These are phyloP conservation scores for Debaryomyces udenii DNA, from an alignment of 1,139 yeast species.

Conservation along the genomic window DNA sequence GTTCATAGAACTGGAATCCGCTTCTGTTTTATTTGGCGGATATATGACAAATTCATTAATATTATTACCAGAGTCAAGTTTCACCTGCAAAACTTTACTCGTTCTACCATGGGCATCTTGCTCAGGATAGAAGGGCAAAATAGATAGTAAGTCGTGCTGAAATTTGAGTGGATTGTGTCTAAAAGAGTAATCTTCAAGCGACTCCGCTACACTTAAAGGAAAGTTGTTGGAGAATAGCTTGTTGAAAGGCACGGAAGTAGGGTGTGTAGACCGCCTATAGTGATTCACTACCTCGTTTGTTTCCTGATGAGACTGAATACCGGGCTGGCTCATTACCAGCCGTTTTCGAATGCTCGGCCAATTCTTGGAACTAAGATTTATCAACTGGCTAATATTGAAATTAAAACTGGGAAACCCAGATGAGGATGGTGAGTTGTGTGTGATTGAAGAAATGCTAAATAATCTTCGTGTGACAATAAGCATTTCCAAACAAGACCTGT, in stretches of 20 bases:
- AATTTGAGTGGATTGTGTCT: constrained; percentile 47
- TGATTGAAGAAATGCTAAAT: constrained; percentile 2
- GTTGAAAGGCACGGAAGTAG: constrained; percentile 61
- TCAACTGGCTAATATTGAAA: constrained; percentile 1
- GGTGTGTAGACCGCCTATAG: constrained; percentile 58
- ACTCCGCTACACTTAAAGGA: constrained; percentile 57
- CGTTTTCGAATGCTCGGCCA: not conserved
- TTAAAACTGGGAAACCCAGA: constrained; percentile 8
- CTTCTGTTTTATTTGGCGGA: constrained; percentile 42
- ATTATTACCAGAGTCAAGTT: constrained; percentile 41
- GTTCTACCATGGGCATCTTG: constrained; percentile 34
- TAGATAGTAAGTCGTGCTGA: constrained; percentile 54
- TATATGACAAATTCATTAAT: constrained; percentile 67
- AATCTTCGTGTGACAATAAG: constrained; percentile 6
- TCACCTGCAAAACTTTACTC: constrained; percentile 37
- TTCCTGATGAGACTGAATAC: not conserved
- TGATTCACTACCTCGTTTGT: not conserved
- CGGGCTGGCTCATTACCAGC: not conserved
- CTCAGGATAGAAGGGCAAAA: constrained; percentile 44
- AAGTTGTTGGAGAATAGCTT: constrained; percentile 55
- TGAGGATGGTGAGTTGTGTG: constrained; percentile 2
- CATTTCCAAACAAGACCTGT: constrained; percentile 2
- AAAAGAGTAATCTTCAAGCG: constrained; percentile 51
- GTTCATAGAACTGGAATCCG: constrained; percentile 31
- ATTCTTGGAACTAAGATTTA: not conserved